Evolutionary conservation across 371 early-diverging fungal species (phyloP), one percentile per base, ranked within the genome.

Genomic region (Mortierella sp.): DNA sequence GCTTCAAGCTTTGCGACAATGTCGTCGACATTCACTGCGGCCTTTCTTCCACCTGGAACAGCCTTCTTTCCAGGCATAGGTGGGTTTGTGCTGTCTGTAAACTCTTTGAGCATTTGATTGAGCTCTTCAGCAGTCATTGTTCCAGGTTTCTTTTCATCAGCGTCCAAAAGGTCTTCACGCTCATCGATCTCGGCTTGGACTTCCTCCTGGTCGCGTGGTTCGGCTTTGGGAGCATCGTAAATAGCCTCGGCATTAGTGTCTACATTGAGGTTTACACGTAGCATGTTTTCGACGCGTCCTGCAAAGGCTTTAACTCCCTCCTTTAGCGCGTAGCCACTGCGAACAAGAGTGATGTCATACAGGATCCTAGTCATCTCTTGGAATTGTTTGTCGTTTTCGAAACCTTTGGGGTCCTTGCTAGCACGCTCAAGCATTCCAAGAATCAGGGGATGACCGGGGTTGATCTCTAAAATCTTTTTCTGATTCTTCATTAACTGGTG

Each of bases 401-500:
- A 72, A 4, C 74, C 87, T 66, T 86, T 79, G 38, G 76, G 68
- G 38, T 83, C 84, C 58, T 76, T 84, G 52, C 69, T 60, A 2
- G 88, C 89, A 38, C 86, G 86, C 28, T 86, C 87, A 58, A 92
- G 73, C 64, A 94, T 66, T 3, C 86, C 81, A 19, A 86, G 61
- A 65, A 94, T 90, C 53, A 94, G 67, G 9, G 93, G 91, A 64
- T 94, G 93, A 2, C 88, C 71, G 1, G 96, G 96, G 80, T 97
- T 97, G 82, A 97, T 92, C 74, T 96, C 96, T 22, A 97, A 83
- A 22, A 91, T 89, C 88, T 94, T 94, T 87, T 95, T 96, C 69
- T 87, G 85, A 65, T 83, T 86, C 60, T 83, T 62, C 70, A 89
- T 90, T 85, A 90, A 90, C 21, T 84, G 76, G 47, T 86, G 83